Conservation (phyloP, 192 early-diverging fungal genomes). For the Backusella westeae region DNA sequence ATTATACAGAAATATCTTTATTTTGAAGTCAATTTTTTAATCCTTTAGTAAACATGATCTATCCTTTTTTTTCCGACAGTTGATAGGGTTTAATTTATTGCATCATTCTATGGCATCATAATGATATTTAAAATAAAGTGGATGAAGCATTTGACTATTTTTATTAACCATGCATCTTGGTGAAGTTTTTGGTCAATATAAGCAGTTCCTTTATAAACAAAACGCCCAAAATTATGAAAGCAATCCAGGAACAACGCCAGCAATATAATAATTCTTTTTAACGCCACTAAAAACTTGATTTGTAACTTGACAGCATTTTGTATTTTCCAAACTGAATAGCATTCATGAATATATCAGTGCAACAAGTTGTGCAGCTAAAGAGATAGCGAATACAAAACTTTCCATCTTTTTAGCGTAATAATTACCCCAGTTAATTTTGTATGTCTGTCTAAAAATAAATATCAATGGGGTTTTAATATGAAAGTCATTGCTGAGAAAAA, state of each 20-base stretch:
- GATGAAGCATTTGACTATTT: too few relatives aligned
- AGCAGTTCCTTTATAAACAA: neutral
- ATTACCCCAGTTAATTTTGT: neutral
- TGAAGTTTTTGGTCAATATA: neutral
- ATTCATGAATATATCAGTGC: neutral
- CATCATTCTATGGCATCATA: too few relatives aligned
- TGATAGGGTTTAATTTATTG: too few relatives aligned
- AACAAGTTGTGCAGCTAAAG: neutral
- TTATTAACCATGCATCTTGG: too few relatives aligned
- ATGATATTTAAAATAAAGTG: too few relatives aligned
- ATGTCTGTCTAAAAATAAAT: neutral
- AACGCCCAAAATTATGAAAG: too few relatives aligned
- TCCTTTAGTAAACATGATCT: too few relatives aligned
- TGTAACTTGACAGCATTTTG: neutral
- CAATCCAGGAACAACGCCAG: too few relatives aligned
- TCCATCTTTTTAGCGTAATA: too few relatives aligned
- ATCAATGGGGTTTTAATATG: neutral
- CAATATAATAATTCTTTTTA: neutral
- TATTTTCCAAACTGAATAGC: too few relatives aligned
- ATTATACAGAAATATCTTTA: neutral
- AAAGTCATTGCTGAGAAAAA: neutral
- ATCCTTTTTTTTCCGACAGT: too few relatives aligned
- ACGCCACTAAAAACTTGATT: neutral
- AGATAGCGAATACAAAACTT: neutral
- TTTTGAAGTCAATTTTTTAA: too few relatives aligned